phyloP scores from a whole-genome alignment of 169 alveolate genomes.

The Plasmodium sp. region DNA sequence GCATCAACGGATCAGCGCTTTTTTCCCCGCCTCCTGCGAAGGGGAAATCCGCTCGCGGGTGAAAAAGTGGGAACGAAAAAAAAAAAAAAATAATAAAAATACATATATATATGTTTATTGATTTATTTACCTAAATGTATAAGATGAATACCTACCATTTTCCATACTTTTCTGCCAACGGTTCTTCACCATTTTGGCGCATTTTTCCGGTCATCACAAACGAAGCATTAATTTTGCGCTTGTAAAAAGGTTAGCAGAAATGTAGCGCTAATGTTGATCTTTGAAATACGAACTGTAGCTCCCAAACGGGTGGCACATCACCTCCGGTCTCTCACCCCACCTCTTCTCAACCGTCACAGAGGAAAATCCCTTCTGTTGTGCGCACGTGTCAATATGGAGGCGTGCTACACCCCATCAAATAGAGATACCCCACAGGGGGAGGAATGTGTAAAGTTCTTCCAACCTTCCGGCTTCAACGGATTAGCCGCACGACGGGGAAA shows the following conservation, averaged over 20 bases:
- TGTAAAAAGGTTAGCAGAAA: neutral
- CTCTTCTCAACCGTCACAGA: neutral
- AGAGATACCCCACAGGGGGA: neutral
- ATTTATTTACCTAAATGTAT: too few relatives aligned
- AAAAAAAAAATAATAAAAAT: neutral
- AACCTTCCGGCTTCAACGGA: neutral
- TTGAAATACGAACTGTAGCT: neutral
- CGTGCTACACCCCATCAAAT: neutral
- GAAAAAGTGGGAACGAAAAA: neutral
- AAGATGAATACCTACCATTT: neutral
- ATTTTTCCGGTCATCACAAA: neutral
- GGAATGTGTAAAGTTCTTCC: neutral
- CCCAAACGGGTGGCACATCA: neutral
- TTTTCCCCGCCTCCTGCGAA: neutral
- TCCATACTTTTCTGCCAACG: neutral
- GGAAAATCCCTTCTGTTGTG: neutral
- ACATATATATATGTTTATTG: too few relatives aligned
- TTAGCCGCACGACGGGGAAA: neutral
- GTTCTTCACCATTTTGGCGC: neutral
- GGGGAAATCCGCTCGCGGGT: neutral
- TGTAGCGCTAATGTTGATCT: neutral
- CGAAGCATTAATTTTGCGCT: neutral
- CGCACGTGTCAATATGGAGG: neutral
- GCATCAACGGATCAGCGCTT: neutral
- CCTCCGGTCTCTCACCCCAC: neutral